Conservation (phyloP, 805 yeast species). For the Grigorovia jiainica region DNA sequence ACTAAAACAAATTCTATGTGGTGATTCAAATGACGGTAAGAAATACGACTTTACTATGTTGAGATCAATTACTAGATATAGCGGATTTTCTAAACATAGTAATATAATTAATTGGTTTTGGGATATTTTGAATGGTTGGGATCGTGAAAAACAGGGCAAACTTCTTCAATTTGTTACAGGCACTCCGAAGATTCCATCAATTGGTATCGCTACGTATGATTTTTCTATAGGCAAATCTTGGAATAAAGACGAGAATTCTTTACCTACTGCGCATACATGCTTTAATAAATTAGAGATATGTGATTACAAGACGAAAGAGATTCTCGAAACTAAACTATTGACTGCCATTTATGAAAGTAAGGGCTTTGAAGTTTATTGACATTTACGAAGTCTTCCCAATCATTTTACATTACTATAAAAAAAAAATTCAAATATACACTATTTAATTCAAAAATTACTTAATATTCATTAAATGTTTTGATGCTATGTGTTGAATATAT, state of each 20-base stretch:
- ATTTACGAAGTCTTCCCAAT: too few species aligned
- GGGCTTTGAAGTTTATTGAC: constrained; percentile 64
- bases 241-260: constrained; percentile 34
- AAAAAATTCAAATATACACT: not conserved
- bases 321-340: constrained; percentile 47
- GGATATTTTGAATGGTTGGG: constrained; percentile 40
- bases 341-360: constrained; percentile 69
- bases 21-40: constrained; percentile 45
- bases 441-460: not conserved
- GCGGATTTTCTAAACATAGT: constrained; percentile 41
- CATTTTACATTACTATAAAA: not conserved
- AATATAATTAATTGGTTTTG: constrained; percentile 72
- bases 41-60: constrained; percentile 53
- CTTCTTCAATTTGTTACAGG: constrained; percentile 78
- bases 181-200: constrained; percentile 85
- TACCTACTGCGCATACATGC: constrained; percentile 90
- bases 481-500: too few species aligned
- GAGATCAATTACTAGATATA: constrained; percentile 63
- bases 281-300: constrained; percentile 81
- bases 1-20: constrained; percentile 67
- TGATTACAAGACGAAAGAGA: constrained; percentile 49
- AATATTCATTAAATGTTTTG: not conserved
- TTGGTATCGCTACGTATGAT: constrained; percentile 70
- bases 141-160: constrained; percentile 49
- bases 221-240: constrained; percentile 56